Evolutionary conservation across 495 filamentous ascomycete species (phyloP).

Genomic region (Penicillium waksmanii): DNA sequence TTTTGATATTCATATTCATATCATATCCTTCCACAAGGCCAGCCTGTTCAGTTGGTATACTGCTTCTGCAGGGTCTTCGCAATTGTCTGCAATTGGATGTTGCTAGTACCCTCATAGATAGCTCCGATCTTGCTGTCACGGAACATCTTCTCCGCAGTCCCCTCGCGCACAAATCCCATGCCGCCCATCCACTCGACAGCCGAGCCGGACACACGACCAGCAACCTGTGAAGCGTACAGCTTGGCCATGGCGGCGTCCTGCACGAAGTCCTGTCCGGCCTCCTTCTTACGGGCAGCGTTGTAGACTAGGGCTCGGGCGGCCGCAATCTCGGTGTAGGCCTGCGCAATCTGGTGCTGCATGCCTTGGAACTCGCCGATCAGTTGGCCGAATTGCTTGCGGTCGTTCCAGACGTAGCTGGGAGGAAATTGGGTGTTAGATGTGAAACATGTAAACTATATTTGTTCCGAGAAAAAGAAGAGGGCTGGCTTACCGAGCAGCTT

Average conservation of each 20-base stretch:
- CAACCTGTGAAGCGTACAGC: constrained; percentile 91
- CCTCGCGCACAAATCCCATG: constrained; percentile 95
- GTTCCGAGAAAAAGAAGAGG: neutral
- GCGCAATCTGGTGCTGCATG: constrained; percentile 98
- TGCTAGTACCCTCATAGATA: constrained; percentile 95
- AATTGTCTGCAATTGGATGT: constrained; percentile 88
- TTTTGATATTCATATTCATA: too few relatives aligned
- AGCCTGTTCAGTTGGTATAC: constrained; percentile 59
- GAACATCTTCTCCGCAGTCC: constrained; percentile 97
- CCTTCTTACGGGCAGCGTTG: constrained; percentile 97
- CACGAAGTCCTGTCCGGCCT: constrained; percentile 94
- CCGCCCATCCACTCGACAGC: constrained; percentile 99
- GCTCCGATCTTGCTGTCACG: constrained; percentile 98
- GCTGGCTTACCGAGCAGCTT: constrained; percentile 73
- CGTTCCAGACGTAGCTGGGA: constrained; percentile 85
- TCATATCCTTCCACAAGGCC: too few relatives aligned
- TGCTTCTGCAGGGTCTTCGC: constrained; percentile 91
- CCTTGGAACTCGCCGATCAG: constrained; percentile 95
- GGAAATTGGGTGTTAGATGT: constrained; percentile 7
- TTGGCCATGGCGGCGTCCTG: constrained; percentile 98
- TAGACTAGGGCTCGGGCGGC: constrained; percentile 92
- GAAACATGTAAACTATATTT: neutral
- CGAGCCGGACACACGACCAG: constrained; percentile 79
- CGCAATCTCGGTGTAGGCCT: constrained; percentile 90
- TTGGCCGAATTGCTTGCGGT: constrained; percentile 95